Evolutionary conservation across 140 eudicot genomes (phyloP), one percentile per base, ranked within the genome.

Genomic region (Bidens hawaiensis): DNA sequence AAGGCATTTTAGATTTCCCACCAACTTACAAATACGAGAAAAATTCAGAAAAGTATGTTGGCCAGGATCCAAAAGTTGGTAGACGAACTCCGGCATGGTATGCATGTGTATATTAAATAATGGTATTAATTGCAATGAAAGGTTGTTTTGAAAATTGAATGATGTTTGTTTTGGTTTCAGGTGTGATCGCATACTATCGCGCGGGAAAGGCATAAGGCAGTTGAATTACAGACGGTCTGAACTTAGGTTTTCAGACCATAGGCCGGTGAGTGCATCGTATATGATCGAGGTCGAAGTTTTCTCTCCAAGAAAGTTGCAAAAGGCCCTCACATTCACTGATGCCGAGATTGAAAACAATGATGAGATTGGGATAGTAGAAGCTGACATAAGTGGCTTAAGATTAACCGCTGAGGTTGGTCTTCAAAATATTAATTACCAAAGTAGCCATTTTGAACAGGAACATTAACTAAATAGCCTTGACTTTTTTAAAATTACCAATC

Each of bases 61-160:
- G 89, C n/a, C 83, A 62, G 42, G 94, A 88, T 76, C 85, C 94
- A 41, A 88, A 82, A 70, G 77, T 59, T 23, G 94, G 84, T 45
- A 82, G 89, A 61, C 83, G 96, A 62, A 88, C 72, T 38, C 96
- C 96, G 6, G 87, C 94, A 57, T 88, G 96, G 96, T 87, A 87
- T 52, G n/a, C 41, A 47, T 46, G n/a, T n/a, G n/a, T 38, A 12
- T 38, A 10, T 38, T 38, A 38, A 38, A 14, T 25, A 26, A 36
- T 14, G n/a, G n/a, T 14, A 8, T 7, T 2, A 48, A 18, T 7
- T 48, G 54, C 21, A 14, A 54, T 27, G 60, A 54, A 26, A 54
- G 14, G 18, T n/a, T 31, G 49, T 55, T 43, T 22, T 18, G 2
- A 47, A 15, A 18, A 5, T 17, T 18, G 54, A 34, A 2, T 47